These are phyloP conservation scores for Diatrype stigma DNA, from an alignment of 2,329 filamentous ascomycete species.

Conservation along the genomic window DNA sequence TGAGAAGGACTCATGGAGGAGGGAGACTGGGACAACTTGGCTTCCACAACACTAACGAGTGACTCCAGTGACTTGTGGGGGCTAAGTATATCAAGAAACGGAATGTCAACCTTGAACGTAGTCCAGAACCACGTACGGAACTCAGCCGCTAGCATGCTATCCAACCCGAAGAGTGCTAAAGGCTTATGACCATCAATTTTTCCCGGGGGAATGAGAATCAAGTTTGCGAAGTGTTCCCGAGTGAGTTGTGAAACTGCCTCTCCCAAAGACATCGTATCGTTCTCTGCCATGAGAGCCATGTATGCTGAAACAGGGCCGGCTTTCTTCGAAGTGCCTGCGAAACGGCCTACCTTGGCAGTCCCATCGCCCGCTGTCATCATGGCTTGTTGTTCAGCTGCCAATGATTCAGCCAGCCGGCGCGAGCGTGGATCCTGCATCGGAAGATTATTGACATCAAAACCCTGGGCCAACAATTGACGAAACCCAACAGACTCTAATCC, in stretches of 20 bases:
- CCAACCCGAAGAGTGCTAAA: conserved; percentile 24
- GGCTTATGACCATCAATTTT: conserved; percentile 10
- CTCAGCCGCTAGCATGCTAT: conserved; percentile 34
- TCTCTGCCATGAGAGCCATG: background rate
- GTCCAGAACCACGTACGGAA: conserved; percentile 30
- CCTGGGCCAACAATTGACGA: conserved; percentile 8
- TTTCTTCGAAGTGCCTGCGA: background rate
- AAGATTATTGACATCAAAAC: conserved; percentile 8
- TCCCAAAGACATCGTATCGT: conserved; percentile 15
- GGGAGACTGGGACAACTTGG: too few species aligned
- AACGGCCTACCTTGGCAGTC: too few species aligned
- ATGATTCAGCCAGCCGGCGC: conserved; percentile 2
- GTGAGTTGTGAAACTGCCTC: conserved; percentile 3
- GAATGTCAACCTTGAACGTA: conserved; percentile 27
- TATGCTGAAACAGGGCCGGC: background rate
- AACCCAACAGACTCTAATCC: conserved; percentile 13
- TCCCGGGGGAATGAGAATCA: conserved; percentile 8
- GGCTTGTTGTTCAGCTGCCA: conserved; percentile 16
- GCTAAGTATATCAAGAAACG: conserved; percentile 23
- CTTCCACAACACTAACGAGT: too few species aligned
- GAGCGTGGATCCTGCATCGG: conserved; percentile 8
- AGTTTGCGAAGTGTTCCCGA: conserved; percentile 8
- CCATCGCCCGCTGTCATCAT: background rate
- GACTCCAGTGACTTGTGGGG: too few species aligned
- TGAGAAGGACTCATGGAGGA: too few species aligned